Conservation (phyloP, 2,329 filamentous ascomycete species). For the Zymoseptoria crescenta region DNA sequence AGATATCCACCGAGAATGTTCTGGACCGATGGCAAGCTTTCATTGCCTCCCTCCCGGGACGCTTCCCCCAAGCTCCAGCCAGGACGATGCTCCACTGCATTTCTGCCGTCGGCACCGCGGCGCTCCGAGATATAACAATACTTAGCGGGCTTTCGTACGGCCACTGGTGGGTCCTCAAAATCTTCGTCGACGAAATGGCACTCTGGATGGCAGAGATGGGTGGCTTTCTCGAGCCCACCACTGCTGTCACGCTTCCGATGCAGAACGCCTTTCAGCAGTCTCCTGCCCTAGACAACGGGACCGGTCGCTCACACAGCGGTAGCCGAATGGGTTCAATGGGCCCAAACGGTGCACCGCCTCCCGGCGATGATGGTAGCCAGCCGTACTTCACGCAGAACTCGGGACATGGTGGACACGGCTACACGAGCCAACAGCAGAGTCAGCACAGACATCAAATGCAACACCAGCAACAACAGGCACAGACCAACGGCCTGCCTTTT, state of each 20-base stretch:
- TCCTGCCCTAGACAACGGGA: conserved; percentile 20
- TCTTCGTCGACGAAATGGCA: conserved; percentile 92
- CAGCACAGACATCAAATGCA: conserved; percentile 14
- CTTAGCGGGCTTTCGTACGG: conserved; percentile 72
- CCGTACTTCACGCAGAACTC: conserved; percentile 15
- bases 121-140: conserved; percentile 74
- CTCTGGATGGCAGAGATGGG: conserved; percentile 83
- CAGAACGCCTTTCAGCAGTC: conserved; percentile 16
- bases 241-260: conserved; percentile 3
- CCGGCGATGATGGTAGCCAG: conserved; percentile 8
- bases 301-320: conserved; percentile 20
- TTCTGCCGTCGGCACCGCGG: conserved; percentile 65
- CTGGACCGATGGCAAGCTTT: conserved; percentile 73
- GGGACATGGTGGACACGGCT: conserved; percentile 4
- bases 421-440: conserved; percentile 5
- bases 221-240: conserved; percentile 61
- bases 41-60: conserved; percentile 57
- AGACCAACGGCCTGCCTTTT: conserved; percentile 11
- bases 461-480: conserved; percentile 11
- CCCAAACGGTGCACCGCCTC: conserved; percentile 15
- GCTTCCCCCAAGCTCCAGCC: conserved; percentile 66
- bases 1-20: conserved; percentile 51
- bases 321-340: conserved; percentile 29
- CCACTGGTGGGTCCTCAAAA: conserved; percentile 93
- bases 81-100: conserved; percentile 70